A percentile compares a stretch with the other conserved stretches of the same genome.
Conservation (phyloP, 257 asterid genomes). For the Petrea volubilis region DNA sequence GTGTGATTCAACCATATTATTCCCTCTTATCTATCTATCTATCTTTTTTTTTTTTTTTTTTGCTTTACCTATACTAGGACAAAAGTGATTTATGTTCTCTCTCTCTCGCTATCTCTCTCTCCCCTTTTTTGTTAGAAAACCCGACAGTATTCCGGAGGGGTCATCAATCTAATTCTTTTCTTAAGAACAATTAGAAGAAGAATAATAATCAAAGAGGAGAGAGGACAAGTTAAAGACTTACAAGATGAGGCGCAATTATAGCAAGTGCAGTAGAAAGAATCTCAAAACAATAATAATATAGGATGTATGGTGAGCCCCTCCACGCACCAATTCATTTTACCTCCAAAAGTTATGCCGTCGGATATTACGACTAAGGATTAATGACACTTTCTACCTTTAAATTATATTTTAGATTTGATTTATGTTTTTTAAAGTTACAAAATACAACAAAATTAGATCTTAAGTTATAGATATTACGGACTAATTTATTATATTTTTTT, state of each 20-base stretch:
- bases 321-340: neutral
- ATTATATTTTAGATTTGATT: too few species aligned
- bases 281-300: neutral
- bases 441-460: too few species aligned
- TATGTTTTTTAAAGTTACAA: too few species aligned
- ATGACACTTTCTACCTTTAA: too few species aligned
- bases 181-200: neutral
- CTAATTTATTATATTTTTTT: too few species aligned
- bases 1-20: too few species aligned
- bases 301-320: neutral
- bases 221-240: neutral
- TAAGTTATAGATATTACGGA: too few species aligned
- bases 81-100: neutral
- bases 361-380: too few species aligned
- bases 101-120: too few species aligned
- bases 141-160: neutral
- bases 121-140: neutral
- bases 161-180: neutral
- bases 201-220: neutral
- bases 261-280: neutral
- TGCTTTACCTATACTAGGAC: neutral
- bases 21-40: too few species aligned
- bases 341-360: neutral
- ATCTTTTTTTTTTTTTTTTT: too few species aligned
- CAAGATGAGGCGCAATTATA: neutral